Evolutionary conservation across 768 basidiomycete species (phyloP), one percentile per base, ranked within the genome.

Genomic region (Leccinum subgranulosum): DNA sequence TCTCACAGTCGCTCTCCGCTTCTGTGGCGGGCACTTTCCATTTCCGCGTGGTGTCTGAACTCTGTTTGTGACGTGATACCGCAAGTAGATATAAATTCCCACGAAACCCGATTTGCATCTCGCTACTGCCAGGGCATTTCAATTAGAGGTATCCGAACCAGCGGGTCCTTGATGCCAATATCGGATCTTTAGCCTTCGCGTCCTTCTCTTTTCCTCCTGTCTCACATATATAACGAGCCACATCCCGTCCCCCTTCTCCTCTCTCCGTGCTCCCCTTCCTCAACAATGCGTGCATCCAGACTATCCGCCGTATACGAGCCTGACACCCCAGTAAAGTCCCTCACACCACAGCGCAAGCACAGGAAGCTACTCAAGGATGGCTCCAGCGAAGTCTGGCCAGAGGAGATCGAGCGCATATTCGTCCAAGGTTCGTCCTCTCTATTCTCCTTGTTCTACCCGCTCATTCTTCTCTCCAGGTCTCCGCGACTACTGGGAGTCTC

Each of bases 291-390:
- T 54, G 58, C 71, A 25, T 53, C 63, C 15, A 60, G 69, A 58
- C 31, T 64, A 4, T 51, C 70, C 27, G 21, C 58, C 12, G 28
- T 60, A 4, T 64, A 66, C 57, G 70, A 72, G 50, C 8, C 60
- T 0, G 70, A 72, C 21, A 1, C 49, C 0, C 34, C 61, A 5
- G 4, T 17, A 9, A 72, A 65, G 49, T 68, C 66, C 41, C 71
- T 71, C 59, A 92, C 88, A 1, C 89, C 90, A 19, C 86, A 87
- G 69, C 81, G 90, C 56, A 91, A 91, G 63, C 90, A 92, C 74
- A 80, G 87, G 66, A 92, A 92, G 72, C 86, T 92, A 60, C 78
- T 92, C 73, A 92, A 90, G 70, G 89, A 92, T 63, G 90, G 90
- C 66, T 79, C 80, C 39, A 76, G 74, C 66, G 90, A 91, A 64